phyloP scores from a whole-genome alignment of 2,329 filamentous ascomycete genomes.

The Fusarium stilboides region DNA sequence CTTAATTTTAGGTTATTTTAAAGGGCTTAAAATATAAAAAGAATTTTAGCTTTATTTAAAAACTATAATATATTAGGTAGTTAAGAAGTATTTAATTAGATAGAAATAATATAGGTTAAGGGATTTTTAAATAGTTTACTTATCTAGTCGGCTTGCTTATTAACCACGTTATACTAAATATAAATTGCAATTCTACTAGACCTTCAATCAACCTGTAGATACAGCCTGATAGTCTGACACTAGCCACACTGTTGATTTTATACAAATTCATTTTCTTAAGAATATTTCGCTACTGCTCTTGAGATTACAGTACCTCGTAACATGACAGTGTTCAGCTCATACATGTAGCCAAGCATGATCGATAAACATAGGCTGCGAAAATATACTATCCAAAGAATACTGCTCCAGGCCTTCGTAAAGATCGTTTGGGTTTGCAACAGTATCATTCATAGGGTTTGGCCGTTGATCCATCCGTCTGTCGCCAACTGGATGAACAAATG shows the following conservation, averaged over 20 bases:
- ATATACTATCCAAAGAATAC: constrained; percentile 41
- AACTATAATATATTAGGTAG: background rate
- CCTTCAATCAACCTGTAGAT: too few species aligned
- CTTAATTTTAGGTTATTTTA: background rate
- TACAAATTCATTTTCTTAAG: too few species aligned
- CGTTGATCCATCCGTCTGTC: constrained; percentile 12
- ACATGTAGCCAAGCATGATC: constrained; percentile 41
- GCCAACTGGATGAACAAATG: constrained; percentile 34
- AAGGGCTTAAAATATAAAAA: background rate
- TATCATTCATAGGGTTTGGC: background rate
- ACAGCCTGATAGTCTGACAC: too few species aligned
- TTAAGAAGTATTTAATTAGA: too few species aligned
- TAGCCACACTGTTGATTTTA: too few species aligned
- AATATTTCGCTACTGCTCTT: too few species aligned
- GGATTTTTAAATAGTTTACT: too few species aligned
- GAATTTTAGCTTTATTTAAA: background rate
- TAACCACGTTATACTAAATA: too few species aligned
- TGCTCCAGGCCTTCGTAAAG: constrained; percentile 33
- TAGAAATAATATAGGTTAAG: too few species aligned
- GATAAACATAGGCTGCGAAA: constrained; percentile 42
- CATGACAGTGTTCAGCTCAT: background rate
- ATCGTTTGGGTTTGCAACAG: constrained; percentile 5
- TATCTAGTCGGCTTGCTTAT: too few species aligned
- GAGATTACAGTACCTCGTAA: too few species aligned
- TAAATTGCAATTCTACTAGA: too few species aligned